These are phyloP conservation scores for Fusarium subglutinans DNA, from an alignment of 2,329 filamentous ascomycete species.

Conservation along the genomic window DNA sequence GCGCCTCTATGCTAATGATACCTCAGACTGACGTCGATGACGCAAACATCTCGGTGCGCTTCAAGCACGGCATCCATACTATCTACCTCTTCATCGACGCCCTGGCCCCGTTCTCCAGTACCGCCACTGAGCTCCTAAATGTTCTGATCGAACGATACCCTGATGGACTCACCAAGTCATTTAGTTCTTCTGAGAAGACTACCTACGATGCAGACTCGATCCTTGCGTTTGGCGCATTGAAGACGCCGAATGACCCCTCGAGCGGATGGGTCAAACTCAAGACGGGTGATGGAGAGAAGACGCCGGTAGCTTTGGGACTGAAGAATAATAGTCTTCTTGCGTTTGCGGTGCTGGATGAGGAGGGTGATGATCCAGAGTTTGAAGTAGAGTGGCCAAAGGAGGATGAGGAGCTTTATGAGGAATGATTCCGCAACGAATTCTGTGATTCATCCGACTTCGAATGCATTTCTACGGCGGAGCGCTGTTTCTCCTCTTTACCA, in stretches of 20 bases:
- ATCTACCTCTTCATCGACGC: conserved; percentile 73
- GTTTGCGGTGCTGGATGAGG: conserved; percentile 57
- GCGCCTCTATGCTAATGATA: background rate
- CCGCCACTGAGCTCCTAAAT: conserved; percentile 67
- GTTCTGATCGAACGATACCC: conserved; percentile 68
- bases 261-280: conserved; percentile 62
- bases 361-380: conserved; percentile 53
- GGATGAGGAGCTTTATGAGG: conserved; percentile 50
- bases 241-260: conserved; percentile 54
- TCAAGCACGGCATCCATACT: conserved; percentile 78
- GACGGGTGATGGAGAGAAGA: conserved; percentile 48
- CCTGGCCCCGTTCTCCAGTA: conserved; percentile 62
- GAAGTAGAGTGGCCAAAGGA: conserved; percentile 58
- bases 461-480: too few relatives aligned
- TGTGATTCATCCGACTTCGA: accelerated
- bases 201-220: conserved; percentile 53
- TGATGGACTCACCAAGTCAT: conserved; percentile 56
- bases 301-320: conserved; percentile 54
- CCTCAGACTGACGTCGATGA: conserved; percentile 50
- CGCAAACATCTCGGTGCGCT: conserved; percentile 70
- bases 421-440: background rate
- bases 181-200: conserved; percentile 47
- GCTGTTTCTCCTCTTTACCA: too few relatives aligned
- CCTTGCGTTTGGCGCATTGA: conserved; percentile 59
- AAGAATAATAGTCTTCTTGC: conserved; percentile 60